These are phyloP conservation scores for Stipa capillata DNA, from an alignment of 176 grass and related monocot genomes.

Conservation along the genomic window DNA sequence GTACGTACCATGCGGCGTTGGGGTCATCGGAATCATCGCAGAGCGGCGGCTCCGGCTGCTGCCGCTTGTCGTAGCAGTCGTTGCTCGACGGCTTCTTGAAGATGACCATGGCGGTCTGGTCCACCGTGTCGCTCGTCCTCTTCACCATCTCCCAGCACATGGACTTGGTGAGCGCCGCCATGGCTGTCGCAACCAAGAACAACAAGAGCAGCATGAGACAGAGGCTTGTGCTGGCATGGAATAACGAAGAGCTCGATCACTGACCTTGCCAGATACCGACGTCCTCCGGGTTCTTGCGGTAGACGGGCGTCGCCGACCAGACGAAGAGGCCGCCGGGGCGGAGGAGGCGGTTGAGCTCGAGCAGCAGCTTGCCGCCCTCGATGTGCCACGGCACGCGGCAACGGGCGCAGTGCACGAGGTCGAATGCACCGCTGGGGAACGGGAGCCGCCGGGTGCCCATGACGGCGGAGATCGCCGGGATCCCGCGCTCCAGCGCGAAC, in stretches of 20 bases:
- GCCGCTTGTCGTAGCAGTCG: constrained; percentile 61
- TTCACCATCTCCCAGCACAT: constrained; percentile 96
- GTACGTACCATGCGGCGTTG: constrained; percentile 64
- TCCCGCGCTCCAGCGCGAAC: constrained; percentile 79
- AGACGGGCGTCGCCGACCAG: constrained; percentile 88
- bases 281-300: constrained; percentile 58
- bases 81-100: constrained; percentile 76
- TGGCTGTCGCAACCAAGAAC: constrained; percentile 25
- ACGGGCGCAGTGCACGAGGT: constrained; percentile 72
- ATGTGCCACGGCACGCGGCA: constrained; percentile 89
- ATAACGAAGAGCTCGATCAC: background rate
- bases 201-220: background rate
- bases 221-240: too few relatives aligned
- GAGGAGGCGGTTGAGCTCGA: constrained; percentile 77
- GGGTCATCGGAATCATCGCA: constrained; percentile 59
- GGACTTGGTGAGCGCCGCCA: constrained; percentile 58
- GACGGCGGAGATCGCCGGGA: constrained; percentile 75
- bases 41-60: constrained; percentile 31
- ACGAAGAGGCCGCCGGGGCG: constrained; percentile 76
- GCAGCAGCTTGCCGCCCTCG: constrained; percentile 69
- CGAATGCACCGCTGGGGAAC: constrained; percentile 57
- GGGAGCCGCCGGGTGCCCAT: constrained; percentile 85
- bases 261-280: constrained; percentile 76
- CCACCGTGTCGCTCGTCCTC: constrained; percentile 63
- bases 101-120: constrained; percentile 61